Conservation (phyloP, 1,139 yeast genomes). For the Blastobotrys apis region DNA sequence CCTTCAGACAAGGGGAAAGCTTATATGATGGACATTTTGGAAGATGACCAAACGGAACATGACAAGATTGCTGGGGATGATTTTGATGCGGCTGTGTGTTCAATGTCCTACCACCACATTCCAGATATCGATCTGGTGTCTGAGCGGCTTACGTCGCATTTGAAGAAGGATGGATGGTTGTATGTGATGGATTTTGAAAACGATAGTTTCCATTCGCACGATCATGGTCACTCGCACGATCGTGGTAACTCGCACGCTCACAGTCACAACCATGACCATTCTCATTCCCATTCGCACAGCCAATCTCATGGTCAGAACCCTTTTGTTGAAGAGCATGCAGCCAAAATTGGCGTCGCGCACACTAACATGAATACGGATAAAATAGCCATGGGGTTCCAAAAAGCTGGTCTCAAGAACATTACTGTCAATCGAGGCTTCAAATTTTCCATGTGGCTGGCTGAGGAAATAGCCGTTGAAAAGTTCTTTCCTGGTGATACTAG, state of each 20-base stretch:
- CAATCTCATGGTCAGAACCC: conserved; percentile 3
- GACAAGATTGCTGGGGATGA: background rate
- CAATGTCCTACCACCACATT: conserved; percentile 32
- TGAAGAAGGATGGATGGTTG: conserved; percentile 26
- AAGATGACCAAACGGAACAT: conserved; percentile 1
- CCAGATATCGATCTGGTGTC: conserved; percentile 24
- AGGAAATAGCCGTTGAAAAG: background rate
- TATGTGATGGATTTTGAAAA: conserved; percentile 26
- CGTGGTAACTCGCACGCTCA: background rate
- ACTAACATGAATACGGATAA: background rate
- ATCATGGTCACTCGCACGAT: background rate
- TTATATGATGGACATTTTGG: conserved; percentile 1
- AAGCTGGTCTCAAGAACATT: conserved; percentile 4
- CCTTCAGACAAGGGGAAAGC: background rate
- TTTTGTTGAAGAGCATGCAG: background rate
- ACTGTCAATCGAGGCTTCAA: background rate
- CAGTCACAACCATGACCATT: background rate
- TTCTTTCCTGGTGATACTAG: background rate
- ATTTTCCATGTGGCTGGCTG: conserved; percentile 3
- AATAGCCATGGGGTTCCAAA: background rate
- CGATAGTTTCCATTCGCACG: background rate
- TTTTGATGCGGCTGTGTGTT: conserved; percentile 30
- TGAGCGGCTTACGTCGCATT: conserved; percentile 17
- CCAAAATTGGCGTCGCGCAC: conserved; percentile 8
- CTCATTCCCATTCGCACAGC: conserved; percentile 5